phyloP scores from a whole-genome alignment of 1,139 yeast species.

The Kurtzmaniella natalensis region DNA sequence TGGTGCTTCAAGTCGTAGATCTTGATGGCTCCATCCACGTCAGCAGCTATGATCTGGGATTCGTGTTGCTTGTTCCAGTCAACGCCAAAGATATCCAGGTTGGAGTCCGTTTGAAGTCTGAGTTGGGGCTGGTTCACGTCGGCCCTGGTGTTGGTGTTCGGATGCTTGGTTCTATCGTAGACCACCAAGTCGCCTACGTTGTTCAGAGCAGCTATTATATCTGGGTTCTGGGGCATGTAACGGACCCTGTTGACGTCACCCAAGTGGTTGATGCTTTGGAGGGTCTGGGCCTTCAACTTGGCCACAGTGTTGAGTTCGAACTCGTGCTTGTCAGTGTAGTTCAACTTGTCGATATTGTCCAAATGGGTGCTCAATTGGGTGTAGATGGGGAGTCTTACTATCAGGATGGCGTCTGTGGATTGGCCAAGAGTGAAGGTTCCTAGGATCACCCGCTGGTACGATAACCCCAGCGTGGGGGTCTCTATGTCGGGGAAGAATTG shows the following conservation, averaged over 20 bases:
- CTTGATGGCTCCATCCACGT: conserved; percentile 32
- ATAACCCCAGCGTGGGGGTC: conserved; percentile 10
- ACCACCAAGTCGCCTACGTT: conserved; percentile 38
- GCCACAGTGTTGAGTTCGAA: conserved; percentile 31
- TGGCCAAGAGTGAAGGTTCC: conserved; percentile 47
- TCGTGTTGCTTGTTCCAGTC: conserved; percentile 43
- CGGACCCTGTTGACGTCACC: conserved; percentile 43
- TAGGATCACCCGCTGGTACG: conserved; percentile 31
- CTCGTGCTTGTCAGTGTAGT: conserved; percentile 39
- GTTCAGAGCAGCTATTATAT: conserved; percentile 39
- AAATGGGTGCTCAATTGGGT: conserved; percentile 24
- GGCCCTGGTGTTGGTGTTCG: conserved; percentile 38
- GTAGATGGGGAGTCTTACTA: conserved; percentile 35
- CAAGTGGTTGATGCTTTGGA: conserved; percentile 39
- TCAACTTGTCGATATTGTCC: conserved; percentile 29
- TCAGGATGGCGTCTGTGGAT: conserved; percentile 34
- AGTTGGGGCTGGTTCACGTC: conserved; percentile 31
- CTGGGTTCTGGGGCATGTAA: conserved; percentile 44
- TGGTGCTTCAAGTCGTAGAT: conserved; percentile 31
- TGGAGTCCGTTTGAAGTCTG: conserved; percentile 14
- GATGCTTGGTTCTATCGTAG: conserved; percentile 52
- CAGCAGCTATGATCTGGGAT: conserved; percentile 32
- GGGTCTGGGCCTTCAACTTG: conserved; percentile 24
- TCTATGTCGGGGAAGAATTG: conserved; percentile 55
- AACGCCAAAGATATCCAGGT: conserved; percentile 36